Evolutionary conservation across 495 filamentous ascomycete species (phyloP).

Genomic region (Oidiodendron maius): DNA sequence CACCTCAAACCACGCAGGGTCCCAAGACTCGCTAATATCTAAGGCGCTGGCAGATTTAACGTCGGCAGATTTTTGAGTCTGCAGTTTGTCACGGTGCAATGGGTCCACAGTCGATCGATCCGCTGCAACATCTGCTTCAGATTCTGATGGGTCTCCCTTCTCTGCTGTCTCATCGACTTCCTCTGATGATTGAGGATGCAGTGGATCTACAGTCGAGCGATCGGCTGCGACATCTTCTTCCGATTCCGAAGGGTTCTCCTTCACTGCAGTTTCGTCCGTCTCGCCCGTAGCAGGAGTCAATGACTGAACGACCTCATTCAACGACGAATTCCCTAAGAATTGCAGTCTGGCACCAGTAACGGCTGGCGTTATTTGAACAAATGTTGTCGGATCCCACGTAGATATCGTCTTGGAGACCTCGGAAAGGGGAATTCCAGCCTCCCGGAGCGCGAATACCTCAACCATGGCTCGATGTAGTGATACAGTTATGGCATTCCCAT

Average conservation of each 20-base stretch:
- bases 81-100: background rate
- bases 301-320: slow-evolving; percentile 14
- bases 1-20: slow-evolving; percentile 44
- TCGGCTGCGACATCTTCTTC: slow-evolving; percentile 21
- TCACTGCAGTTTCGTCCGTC: slow-evolving; percentile 1
- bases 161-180: slow-evolving; percentile 33
- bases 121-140: slow-evolving; percentile 21
- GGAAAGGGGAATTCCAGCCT: slow-evolving; percentile 25
- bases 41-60: background rate
- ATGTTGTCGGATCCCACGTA: slow-evolving; percentile 13
- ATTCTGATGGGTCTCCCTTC: slow-evolving; percentile 28
- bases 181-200: slow-evolving; percentile 4
- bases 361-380: slow-evolving; percentile 13
- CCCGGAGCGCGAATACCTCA: slow-evolving; percentile 47
- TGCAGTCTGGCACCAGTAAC: slow-evolving; percentile 9
- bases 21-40: slow-evolving; percentile 23
- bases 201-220: slow-evolving; percentile 10
- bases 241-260: slow-evolving; percentile 13
- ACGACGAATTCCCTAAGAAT: slow-evolving; percentile 5
- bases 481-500: slow-evolving; percentile 33
- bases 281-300: slow-evolving; percentile 4
- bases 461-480: slow-evolving; percentile 54
- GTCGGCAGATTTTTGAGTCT: background rate
- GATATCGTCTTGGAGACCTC: slow-evolving; percentile 1
- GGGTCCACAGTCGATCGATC: slow-evolving; percentile 15